Evolutionary conservation across 75 land plant species (phyloP).

Genomic region (Larix kaempferi): DNA sequence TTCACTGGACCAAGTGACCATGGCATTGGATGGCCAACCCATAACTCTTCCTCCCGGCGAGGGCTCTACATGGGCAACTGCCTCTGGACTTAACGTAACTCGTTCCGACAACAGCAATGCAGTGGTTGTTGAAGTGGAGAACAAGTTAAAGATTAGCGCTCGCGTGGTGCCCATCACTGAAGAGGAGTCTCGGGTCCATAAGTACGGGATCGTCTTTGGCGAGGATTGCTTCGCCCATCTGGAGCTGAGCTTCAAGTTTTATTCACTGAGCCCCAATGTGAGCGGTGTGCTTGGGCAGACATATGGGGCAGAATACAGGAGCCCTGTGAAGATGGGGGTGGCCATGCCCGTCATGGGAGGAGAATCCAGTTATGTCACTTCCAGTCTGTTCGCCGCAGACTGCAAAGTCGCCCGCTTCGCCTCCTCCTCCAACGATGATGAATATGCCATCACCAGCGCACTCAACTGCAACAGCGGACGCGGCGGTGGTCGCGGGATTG

Average conservation of each 20-base stretch:
- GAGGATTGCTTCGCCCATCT: slow-evolving; percentile 31
- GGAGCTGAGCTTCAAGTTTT: slow-evolving; percentile 31
- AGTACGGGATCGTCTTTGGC: slow-evolving; percentile 19
- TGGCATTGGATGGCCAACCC: slow-evolving; percentile 20
- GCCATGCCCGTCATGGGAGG: slow-evolving; percentile 38
- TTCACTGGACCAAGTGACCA: slow-evolving; percentile 12
- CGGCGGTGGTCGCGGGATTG: slow-evolving; percentile 7
- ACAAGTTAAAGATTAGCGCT: slow-evolving; percentile 11
- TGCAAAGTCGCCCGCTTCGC: slow-evolving; percentile 21
- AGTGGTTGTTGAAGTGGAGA: slow-evolving; percentile 12
- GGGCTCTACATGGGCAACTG: not conserved
- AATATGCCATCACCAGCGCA: not conserved
- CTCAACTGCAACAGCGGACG: not conserved
- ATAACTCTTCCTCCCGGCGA: slow-evolving; percentile 3
- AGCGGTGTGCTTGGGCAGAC: slow-evolving; percentile 37
- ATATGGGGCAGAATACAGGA: slow-evolving; percentile 20
- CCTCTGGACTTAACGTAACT: slow-evolving; percentile 4
- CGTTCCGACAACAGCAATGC: slow-evolving; percentile 4
- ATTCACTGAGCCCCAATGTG: slow-evolving; percentile 13
- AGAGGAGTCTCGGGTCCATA: slow-evolving; percentile 29
- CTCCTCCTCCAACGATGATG: not conserved
- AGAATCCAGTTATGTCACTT: not conserved
- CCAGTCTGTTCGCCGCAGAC: slow-evolving; percentile 23
- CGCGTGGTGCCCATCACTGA: slow-evolving; percentile 30
- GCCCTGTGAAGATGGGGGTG: slow-evolving; percentile 18